Base-by-base conservation (phyloP, 176 grass and related monocot species). In the Avena eriantha region DNA sequence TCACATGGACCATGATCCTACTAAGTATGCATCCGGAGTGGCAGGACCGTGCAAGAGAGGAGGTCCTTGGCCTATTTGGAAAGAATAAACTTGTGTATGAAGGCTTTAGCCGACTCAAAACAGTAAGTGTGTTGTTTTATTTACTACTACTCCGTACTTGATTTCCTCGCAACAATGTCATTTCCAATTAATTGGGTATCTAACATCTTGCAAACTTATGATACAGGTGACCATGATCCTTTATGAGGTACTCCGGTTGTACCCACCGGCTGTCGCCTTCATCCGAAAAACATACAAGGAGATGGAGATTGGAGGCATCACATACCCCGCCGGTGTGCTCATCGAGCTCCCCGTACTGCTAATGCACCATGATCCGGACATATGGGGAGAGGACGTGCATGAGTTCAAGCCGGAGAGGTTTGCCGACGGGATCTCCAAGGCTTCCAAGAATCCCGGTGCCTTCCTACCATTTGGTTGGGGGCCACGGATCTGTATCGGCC, bases 401-500 rank as follows among this genome's bases (percentile, higher is more conserved):
- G 63, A 66, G 26, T 66, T 66, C 26, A 66, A 33, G 13, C 63
- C 63, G 26, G 63, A 66, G 13, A 66, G 63, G 63, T 66, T 66
- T 33, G 14, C 1, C 26, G 26, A 66, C 16, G 63, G 63, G 63
- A 17, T 66, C 14, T 66, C 63, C 63, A 66, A 66, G 63, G 63
- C 63, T 2, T 33, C 63, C 63, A 66, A 66, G 26, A 66, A 66
- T 66, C 26, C 63, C 7, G 63, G 63, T 66, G 63, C 63, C 5
- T 66, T 66, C 63, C 14, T 66, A 16, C 63, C 63, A 16, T 66
- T 66, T 66, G 63, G 63, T 66, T 66, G 63, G 63, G 63, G 63
- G 63, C 63, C 63, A 66, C 63, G 63, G 13, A 66, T 66, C 14
- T 66, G 63, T 33, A 66, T 66, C 1, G 63, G 63, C 2, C 63